These are phyloP conservation scores for Cordyceps tenuipes DNA, from an alignment of 2,329 filamentous ascomycete species.

Conservation along the genomic window DNA sequence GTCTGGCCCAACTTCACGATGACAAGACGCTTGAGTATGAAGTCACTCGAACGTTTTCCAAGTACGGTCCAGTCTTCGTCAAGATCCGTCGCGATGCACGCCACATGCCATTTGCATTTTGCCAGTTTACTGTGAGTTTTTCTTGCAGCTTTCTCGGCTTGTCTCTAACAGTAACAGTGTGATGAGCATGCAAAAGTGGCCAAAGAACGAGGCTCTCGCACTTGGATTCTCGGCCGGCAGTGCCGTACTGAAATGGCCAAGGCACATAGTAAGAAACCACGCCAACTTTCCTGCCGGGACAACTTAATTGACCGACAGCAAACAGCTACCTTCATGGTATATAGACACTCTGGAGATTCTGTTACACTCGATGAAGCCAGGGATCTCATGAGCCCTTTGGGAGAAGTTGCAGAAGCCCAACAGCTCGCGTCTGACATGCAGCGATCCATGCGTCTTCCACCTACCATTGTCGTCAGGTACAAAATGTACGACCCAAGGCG, in stretches of 20 bases:
- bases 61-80: conserved; percentile 49
- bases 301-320: conserved; percentile 11
- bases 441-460: conserved; percentile 25
- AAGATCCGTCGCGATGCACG: conserved; percentile 52
- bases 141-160: not conserved
- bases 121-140: conserved; percentile 49
- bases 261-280: conserved; percentile 42
- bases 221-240: conserved; percentile 44
- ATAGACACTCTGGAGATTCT: conserved; percentile 24
- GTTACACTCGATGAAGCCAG: conserved; percentile 37
- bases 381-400: conserved; percentile 34
- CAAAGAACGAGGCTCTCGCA: conserved; percentile 36
- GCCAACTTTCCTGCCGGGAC: conserved; percentile 12
- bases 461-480: conserved; percentile 40
- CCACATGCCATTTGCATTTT: conserved; percentile 57
- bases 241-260: conserved; percentile 53
- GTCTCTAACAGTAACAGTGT: conserved; percentile 26
- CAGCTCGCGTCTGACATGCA: conserved; percentile 26
- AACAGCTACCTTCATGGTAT: conserved; percentile 43
- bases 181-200: conserved; percentile 41
- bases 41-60: conserved; percentile 43
- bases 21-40: conserved; percentile 44
- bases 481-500: conserved; percentile 42
- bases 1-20: conserved; percentile 41
- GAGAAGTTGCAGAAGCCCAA: conserved; percentile 34